Evolutionary conservation across 2,329 filamentous ascomycete genomes (phyloP).

Genomic region (Alternaria sp.): DNA sequence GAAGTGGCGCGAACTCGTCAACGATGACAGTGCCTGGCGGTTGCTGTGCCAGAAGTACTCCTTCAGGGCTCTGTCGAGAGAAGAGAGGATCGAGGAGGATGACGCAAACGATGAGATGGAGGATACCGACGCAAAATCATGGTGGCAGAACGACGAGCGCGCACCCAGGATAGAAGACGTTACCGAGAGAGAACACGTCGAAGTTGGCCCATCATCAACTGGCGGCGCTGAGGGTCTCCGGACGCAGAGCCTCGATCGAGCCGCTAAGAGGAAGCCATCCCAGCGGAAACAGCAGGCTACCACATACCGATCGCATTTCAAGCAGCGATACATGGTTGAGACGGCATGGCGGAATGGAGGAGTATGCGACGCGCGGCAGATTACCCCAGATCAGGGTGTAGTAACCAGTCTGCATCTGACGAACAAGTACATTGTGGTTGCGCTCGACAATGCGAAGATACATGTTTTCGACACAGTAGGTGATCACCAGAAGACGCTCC

Average conservation of each 20-base stretch:
- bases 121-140: constrained; percentile 33
- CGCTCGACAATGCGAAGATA: constrained; percentile 97
- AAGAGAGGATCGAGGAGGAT: constrained; percentile 45
- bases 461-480: constrained; percentile 97
- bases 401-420: constrained; percentile 96
- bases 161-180: constrained; percentile 39
- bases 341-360: constrained; percentile 96
- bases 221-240: constrained; percentile 58
- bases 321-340: constrained; percentile 95
- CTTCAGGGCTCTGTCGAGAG: constrained; percentile 70
- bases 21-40: constrained; percentile 98
- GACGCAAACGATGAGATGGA: constrained; percentile 41
- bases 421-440: constrained; percentile 95
- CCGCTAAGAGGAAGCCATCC: constrained; percentile 46
- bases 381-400: constrained; percentile 95
- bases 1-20: constrained; percentile 90
- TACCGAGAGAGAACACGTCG: constrained; percentile 36
- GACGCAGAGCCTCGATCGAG: constrained; percentile 67
- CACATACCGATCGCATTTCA: constrained; percentile 96
- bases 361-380: constrained; percentile 82
- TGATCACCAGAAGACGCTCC: constrained; percentile 84
- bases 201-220: constrained; percentile 53
- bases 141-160: constrained; percentile 39
- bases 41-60: constrained; percentile 96
- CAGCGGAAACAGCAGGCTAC: constrained; percentile 69